Evolutionary conservation across 345 rosid genomes (phyloP).

Genomic region (Eucalyptus erythrocorys): DNA sequence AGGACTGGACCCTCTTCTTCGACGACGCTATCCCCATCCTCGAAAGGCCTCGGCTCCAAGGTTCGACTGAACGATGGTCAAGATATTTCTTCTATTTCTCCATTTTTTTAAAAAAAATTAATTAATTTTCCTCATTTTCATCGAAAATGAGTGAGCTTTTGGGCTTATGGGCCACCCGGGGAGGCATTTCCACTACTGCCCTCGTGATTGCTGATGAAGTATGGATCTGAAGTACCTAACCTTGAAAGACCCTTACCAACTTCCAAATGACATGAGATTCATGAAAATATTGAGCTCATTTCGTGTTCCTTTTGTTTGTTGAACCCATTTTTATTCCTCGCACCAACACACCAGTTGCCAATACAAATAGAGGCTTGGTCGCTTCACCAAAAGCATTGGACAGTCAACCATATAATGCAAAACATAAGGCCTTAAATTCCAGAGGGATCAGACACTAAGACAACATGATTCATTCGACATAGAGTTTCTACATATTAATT

Average conservation of each 20-base stretch:
- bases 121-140: not conserved
- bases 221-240: not conserved
- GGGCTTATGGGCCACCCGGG: not conserved
- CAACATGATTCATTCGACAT: not conserved
- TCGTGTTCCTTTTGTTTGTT: no score
- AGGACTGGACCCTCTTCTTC: constrained; percentile 35
- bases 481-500: no score
- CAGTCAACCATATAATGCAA: not conserved
- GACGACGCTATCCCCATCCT: constrained; percentile 39
- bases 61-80: not conserved
- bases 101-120: no score
- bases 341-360: no score
- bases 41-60: not conserved
- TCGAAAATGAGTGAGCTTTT: not conserved
- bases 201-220: not conserved
- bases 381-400: not conserved
- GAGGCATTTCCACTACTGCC: not conserved
- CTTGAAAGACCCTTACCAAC: not conserved
- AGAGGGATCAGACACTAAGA: not conserved
- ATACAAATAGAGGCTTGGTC: no score
- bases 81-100: not conserved
- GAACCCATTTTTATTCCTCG: no score
- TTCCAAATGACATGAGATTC: not conserved
- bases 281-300: not conserved
- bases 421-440: no score